Conservation (phyloP, 1,139 yeast genomes). For the Geotrichum phurueaensis region DNA sequence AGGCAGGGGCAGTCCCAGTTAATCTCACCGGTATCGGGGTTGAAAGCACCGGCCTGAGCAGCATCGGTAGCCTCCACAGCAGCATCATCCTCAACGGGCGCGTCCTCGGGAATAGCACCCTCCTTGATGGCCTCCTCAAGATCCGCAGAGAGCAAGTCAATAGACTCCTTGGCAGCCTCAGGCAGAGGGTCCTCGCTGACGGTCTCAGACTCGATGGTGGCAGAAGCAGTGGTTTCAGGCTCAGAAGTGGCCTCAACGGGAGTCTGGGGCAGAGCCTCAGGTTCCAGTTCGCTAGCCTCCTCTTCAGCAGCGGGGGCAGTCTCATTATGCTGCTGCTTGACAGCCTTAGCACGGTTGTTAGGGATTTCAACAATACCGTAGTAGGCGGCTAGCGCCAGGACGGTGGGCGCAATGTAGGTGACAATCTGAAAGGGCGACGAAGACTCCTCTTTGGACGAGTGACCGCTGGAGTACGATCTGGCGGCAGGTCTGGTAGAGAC, state of each 20-base stretch:
- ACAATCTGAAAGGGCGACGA: neutral
- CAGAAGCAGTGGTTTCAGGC: neutral
- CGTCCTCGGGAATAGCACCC: slow-evolving; percentile 3
- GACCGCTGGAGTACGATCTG: slow-evolving; percentile 10
- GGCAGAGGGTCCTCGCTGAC: neutral
- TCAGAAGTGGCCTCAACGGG: neutral
- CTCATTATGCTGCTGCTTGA: slow-evolving; percentile 4
- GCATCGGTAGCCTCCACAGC: slow-evolving; percentile 17
- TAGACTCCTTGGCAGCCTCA: slow-evolving; percentile 4
- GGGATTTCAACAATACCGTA: slow-evolving; percentile 11
- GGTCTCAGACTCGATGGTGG: neutral
- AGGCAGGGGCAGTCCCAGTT: slow-evolving; percentile 99
- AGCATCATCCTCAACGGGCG: neutral
- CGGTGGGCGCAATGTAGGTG: slow-evolving; percentile 13
- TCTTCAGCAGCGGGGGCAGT: neutral
- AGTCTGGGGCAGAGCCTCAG: neutral
- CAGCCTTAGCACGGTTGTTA: slow-evolving; percentile 3
- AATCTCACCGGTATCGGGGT: slow-evolving; percentile 97
- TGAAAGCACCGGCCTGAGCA: slow-evolving; percentile 50
- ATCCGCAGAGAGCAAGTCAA: slow-evolving; percentile 5
- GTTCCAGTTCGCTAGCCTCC: neutral
- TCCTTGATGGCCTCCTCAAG: slow-evolving; percentile 9
- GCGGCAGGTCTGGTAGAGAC: neutral
- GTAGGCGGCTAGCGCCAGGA: slow-evolving; percentile 10
- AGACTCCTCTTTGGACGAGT: neutral